Base-by-base conservation (phyloP, 495 filamentous ascomycete genomes). In the Penicillium atrosanguineum region DNA sequence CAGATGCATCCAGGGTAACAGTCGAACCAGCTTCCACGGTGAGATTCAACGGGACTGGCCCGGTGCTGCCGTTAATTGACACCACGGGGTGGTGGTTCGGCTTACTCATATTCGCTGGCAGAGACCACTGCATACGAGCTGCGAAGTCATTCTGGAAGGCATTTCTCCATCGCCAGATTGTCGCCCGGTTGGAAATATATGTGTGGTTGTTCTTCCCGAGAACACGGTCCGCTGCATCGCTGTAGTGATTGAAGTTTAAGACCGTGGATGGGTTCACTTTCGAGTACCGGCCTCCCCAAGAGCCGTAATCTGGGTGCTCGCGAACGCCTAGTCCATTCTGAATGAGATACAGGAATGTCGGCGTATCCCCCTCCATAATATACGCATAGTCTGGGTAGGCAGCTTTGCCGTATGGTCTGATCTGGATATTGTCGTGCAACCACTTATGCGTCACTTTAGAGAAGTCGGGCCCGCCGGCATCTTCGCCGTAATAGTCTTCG, bases 71-170 rank as follows among this genome's bases (percentile, higher is more conserved):
- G 52, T 79, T 78, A 16, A 80, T 48, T 31, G 50, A 56, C 15
- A 78, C 59, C 1, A 78, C 64, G 9, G 76, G 76, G 23, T 68
- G 67, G 50, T 80, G 75, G 44, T 75, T 77, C 7, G 64, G 69
- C 8, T 54, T 54, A 21, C 43, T 47, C 20, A 65, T 49, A 41
- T 70, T 54, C 3, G 56, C 18, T 5, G 61, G 53, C 1, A 79
- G 51, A 4, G 71, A 70, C 78, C 76, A 81, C 59, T 76, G 69
- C 43, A 81, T 77, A 3, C 78, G 62, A 8, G 76, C 76, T 0
- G 75, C 76, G 40, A 81, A 77, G 52, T 81, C 77, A 48, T 72
- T 73, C 57, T 79, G 74, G 50, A 70, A 77, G 0, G 73, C 74
- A 49, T 70, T 63, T 14, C 75, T 48, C 78, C 75, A 81, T 15